Evolutionary conservation across 2,329 filamentous ascomycete species (phyloP), one percentile per base, ranked within the genome.

Genomic region (Mollisia scopiformis): DNA sequence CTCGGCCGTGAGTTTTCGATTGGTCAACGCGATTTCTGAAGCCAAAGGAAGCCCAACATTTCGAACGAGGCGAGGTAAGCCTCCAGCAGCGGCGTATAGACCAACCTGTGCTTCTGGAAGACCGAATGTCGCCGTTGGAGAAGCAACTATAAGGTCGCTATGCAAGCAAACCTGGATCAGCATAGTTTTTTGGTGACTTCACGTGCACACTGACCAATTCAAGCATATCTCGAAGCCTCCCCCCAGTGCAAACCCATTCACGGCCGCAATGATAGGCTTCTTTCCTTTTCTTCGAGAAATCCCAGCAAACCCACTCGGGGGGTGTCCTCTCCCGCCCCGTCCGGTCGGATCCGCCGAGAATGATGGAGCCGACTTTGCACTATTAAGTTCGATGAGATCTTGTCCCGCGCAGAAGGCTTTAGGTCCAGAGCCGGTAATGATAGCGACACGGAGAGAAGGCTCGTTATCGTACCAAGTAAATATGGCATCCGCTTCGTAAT

Each of bases 181-280:
- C 30, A 11, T 50, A 33, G 8, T 49, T 13, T 14, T 16, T 16
- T 8, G 19, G 19, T 31, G 2, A 21, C n/a, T 11, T 13, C 4
- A 7, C 23, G 21, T 30, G 46, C 28, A 46, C 27, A 49, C 59
- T 33, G 58, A 71, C 68, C 69, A 85, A 75, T 92, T 92, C 56
- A 72, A 63, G 61, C 66, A 68, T 25, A 93, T 91, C 78, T 94
- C 91, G 76, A 91, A 88, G 1, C 90, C 91, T 50, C 91, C 91
- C 52, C 91, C 91, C 30, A 91, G 80, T 47, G 88, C 90, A 37
- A 89, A 79, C 2, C 91, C 91, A 71, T 93, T 91, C n/a, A 93
- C 88, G 1, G 90, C 91, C 0, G 88, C 89, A 41, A 94, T 82
- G 62, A 94, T 80, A 6, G 91, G 91, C 71, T 94, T 94, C 74